Conservation (phyloP, 768 basidiomycete genomes). For the Tylopilus subfusipes region DNA sequence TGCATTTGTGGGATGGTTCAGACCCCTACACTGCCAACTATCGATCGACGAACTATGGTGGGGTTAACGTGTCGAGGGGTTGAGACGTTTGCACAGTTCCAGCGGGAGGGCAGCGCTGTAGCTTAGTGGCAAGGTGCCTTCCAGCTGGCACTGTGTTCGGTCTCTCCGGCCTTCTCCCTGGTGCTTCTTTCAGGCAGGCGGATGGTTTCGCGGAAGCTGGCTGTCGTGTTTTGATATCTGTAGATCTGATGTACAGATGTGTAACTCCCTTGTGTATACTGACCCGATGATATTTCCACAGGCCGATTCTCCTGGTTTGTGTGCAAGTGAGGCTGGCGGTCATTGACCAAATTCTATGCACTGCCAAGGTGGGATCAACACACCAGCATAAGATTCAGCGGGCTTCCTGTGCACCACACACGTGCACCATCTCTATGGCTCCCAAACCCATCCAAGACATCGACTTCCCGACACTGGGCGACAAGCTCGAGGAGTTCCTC, state of each 20-base stretch:
- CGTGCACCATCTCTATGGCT: constrained; percentile 12
- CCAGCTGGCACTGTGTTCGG: neutral
- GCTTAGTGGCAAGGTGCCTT: neutral
- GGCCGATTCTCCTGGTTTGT: too few species aligned
- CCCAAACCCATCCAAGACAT: constrained; percentile 17
- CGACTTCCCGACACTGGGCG: constrained; percentile 14
- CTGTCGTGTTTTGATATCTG: too few species aligned
- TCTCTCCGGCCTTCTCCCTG: neutral
- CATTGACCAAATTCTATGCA: too few species aligned
- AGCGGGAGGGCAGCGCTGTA: too few species aligned
- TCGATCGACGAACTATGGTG: constrained; percentile 19
- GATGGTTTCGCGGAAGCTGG: too few species aligned
- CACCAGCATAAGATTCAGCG: neutral
- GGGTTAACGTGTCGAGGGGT: constrained; percentile 11
- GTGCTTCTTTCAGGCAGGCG: too few species aligned
- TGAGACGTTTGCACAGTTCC: constrained; percentile 1
- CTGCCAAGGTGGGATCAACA: neutral
- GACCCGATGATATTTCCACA: too few species aligned
- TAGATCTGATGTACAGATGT: too few species aligned
- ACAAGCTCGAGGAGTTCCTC: constrained; percentile 16
- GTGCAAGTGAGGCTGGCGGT: too few species aligned
- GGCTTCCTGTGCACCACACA: neutral
- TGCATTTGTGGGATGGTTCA: neutral
- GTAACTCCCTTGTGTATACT: too few species aligned
- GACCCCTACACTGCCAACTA: constrained; percentile 14